These are phyloP conservation scores for Penicillium robsamsonii DNA, from an alignment of 495 filamentous ascomycete species.

Conservation along the genomic window DNA sequence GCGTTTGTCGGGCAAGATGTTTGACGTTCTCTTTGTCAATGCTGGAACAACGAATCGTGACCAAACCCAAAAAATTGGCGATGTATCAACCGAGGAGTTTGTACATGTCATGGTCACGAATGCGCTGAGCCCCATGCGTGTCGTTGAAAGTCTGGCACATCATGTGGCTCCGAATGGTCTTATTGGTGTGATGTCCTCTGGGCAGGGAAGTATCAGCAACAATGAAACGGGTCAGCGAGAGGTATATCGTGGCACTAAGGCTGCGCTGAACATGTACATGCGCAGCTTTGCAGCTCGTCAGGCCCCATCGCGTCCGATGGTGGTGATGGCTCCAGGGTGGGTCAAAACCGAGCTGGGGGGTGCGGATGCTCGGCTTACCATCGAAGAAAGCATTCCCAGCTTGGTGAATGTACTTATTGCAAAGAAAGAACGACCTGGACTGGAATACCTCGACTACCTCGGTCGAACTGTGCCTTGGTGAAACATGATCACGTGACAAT, in stretches of 20 bases:
- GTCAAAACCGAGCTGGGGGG: constrained; percentile 1
- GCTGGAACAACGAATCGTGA: constrained; percentile 2
- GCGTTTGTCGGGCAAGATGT: neutral
- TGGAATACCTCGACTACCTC: neutral
- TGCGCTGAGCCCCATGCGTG: constrained; percentile 2
- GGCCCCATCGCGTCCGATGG: neutral
- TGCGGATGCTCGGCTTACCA: constrained; percentile 1
- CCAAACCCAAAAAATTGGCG: constrained; percentile 1
- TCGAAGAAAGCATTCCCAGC: constrained; percentile 1
- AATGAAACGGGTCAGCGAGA: constrained; percentile 1
- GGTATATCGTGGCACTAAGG: constrained; percentile 3
- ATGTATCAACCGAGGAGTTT: constrained; percentile 1
- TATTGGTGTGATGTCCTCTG: constrained; percentile 1
- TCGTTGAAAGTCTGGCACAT: neutral
- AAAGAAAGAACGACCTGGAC: neutral
- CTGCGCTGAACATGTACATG: constrained; percentile 3
- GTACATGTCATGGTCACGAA: constrained; percentile 2
- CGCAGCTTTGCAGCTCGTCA: constrained; percentile 2
- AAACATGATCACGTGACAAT: neutral
- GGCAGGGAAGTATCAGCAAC: constrained; percentile 3
- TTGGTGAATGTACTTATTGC: neutral
- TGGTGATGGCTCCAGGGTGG: constrained; percentile 1
- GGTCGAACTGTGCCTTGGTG: constrained; percentile 2
- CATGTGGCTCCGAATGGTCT: neutral
- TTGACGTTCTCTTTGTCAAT: neutral